These are phyloP conservation scores for Ramichloridium luteum DNA, from an alignment of 2,329 filamentous ascomycete species.

Conservation along the genomic window DNA sequence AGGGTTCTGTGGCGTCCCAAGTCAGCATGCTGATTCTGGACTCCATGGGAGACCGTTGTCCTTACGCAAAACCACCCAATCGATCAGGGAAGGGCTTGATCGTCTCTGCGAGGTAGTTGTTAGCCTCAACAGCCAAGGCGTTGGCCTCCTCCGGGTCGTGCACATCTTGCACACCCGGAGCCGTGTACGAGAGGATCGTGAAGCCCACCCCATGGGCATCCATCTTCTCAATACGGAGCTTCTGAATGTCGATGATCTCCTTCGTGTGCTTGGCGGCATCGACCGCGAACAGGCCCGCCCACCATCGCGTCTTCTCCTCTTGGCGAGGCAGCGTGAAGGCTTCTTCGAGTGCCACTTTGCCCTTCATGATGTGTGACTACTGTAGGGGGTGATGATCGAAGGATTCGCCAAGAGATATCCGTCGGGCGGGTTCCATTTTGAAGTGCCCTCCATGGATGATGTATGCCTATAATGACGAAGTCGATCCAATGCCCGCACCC, in stretches of 20 bases:
- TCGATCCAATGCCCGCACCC: no score
- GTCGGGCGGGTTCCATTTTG: no score
- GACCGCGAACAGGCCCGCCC: constrained; percentile 48
- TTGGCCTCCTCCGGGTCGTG: constrained; percentile 34
- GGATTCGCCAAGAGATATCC: no score
- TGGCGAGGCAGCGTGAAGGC: constrained; percentile 49
- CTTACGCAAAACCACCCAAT: constrained; percentile 33
- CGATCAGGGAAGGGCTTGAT: constrained; percentile 32
- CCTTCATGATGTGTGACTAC: constrained; percentile 45
- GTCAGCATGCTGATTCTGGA: no score
- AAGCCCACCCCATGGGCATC: constrained; percentile 37
- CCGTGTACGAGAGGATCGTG: constrained; percentile 37
- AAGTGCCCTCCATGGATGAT: no score
- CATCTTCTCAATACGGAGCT: constrained; percentile 31
- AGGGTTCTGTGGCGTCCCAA: constrained; percentile 14
- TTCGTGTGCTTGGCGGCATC: constrained; percentile 44
- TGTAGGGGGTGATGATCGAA: no score
- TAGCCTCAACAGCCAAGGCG: constrained; percentile 33
- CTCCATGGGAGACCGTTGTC: neutral
- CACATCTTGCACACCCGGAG: constrained; percentile 38
- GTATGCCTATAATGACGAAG: no score
- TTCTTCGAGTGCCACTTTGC: constrained; percentile 52
- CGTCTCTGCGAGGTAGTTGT: constrained; percentile 34
- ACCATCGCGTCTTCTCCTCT: constrained; percentile 47
- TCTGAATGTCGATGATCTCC: constrained; percentile 42